Evolutionary conservation across 208 protist species (phyloP).

Genomic region (Acanthamoeba triangularis): DNA sequence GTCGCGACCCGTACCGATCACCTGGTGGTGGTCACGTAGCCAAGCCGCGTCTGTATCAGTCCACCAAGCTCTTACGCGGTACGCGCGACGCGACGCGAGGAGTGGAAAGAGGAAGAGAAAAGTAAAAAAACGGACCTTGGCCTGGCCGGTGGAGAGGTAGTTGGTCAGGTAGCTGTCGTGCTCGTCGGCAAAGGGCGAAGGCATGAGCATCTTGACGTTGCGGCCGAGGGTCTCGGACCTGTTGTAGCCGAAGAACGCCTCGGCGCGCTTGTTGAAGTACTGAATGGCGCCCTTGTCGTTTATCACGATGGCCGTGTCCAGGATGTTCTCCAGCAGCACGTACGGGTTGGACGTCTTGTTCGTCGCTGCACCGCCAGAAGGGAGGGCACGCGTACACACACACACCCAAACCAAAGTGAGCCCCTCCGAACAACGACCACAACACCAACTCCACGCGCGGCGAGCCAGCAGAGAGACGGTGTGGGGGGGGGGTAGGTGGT

Average conservation of each 20-base stretch:
- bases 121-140: slow-evolving; percentile 21
- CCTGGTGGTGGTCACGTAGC: not conserved
- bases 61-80: not conserved
- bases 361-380: not conserved
- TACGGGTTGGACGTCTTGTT: not conserved
- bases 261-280: slow-evolving; percentile 66
- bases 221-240: slow-evolving; percentile 32
- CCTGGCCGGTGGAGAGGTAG: slow-evolving; percentile 71
- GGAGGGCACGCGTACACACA: too few species aligned
- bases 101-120: not conserved
- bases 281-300: slow-evolving; percentile 31
- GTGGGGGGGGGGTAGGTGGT: too few species aligned
- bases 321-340: slow-evolving; percentile 35
- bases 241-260: slow-evolving; percentile 51
- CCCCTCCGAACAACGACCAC: not conserved
- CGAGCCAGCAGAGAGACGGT: not conserved
- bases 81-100: not conserved
- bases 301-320: slow-evolving; percentile 41
- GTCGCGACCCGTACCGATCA: slow-evolving; percentile 25
- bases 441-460: not conserved
- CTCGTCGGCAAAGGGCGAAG: not conserved
- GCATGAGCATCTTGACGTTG: slow-evolving; percentile 77
- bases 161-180: slow-evolving; percentile 71
- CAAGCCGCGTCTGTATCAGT: not conserved
- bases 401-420: not conserved